Evolutionary conservation across 306 rosid genomes (phyloP).

Genomic region (Cyclanthera cordifolia): DNA sequence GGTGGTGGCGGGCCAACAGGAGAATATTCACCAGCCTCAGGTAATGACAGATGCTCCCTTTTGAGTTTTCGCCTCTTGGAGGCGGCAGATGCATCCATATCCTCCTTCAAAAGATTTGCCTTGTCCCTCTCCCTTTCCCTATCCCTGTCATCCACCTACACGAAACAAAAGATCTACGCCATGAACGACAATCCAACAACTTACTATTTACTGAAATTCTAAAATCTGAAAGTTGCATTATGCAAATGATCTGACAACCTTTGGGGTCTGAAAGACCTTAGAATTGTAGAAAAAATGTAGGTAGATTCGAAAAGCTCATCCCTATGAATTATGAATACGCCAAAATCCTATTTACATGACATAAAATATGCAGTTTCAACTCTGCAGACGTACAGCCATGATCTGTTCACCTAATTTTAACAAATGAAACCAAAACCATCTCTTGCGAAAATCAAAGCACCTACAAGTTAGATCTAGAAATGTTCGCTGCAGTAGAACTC

Average conservation of each 20-base stretch:
- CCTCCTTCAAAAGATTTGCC: conserved; percentile 64
- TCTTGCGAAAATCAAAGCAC: background rate
- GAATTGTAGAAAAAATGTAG: too few species aligned
- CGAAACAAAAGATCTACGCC: background rate
- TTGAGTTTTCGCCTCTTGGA: conserved; percentile 89
- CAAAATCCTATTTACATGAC: background rate
- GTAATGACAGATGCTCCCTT: conserved; percentile 64
- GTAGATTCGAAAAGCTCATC: background rate
- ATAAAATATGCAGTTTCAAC: background rate
- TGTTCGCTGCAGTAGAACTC: background rate
- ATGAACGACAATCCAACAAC: too few species aligned
- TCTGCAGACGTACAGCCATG: too few species aligned
- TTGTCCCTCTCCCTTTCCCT: conserved; percentile 62
- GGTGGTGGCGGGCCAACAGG: conserved; percentile 77
- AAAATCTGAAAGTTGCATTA: background rate
- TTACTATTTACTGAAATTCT: too few species aligned
- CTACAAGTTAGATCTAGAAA: background rate
- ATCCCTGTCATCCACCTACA: conserved; percentile 48
- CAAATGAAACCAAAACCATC: background rate
- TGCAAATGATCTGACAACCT: background rate
- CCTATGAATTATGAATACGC: background rate
- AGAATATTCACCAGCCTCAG: conserved; percentile 85
- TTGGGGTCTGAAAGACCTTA: background rate
- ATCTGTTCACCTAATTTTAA: background rate
- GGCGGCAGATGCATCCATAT: conserved; percentile 53